phyloP scores from a whole-genome alignment of 2,329 filamentous ascomycete species.

The Claviceps sorghi region DNA sequence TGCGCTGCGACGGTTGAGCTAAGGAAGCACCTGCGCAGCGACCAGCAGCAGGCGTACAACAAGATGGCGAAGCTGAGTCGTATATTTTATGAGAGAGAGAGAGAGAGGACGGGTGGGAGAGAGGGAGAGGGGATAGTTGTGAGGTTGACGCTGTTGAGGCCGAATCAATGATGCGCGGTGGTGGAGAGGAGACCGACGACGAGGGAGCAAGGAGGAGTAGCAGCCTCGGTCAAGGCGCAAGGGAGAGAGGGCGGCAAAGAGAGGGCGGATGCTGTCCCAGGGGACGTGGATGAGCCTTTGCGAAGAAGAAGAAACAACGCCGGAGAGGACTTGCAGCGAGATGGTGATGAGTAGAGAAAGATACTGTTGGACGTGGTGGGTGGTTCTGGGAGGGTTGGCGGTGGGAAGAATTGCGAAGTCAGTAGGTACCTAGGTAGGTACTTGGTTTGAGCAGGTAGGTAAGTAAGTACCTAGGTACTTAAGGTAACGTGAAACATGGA shows the following conservation, averaged over 20 bases:
- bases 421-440: neutral
- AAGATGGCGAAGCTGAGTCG: neutral
- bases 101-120: neutral
- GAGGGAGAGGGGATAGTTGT: neutral
- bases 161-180: slow-evolving; percentile 2
- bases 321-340: neutral
- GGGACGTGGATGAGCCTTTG: neutral
- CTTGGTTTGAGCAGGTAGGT: neutral
- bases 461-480: neutral
- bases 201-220: slow-evolving; percentile 2
- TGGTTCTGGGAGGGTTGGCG: neutral
- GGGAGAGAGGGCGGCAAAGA: neutral
- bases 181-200: slow-evolving; percentile 1
- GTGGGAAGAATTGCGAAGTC: slow-evolving; percentile 2
- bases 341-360: neutral
- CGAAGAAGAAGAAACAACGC: neutral
- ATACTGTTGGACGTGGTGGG: neutral
- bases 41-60: neutral
- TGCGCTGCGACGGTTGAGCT: neutral
- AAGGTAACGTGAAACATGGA: neutral
- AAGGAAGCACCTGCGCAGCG: neutral
- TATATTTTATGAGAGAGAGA: too few relatives aligned
- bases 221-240: neutral
- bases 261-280: neutral
- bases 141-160: slow-evolving; percentile 2